Conservation (phyloP, 176 grass and related monocot genomes). For the Musa schizocarpa region DNA sequence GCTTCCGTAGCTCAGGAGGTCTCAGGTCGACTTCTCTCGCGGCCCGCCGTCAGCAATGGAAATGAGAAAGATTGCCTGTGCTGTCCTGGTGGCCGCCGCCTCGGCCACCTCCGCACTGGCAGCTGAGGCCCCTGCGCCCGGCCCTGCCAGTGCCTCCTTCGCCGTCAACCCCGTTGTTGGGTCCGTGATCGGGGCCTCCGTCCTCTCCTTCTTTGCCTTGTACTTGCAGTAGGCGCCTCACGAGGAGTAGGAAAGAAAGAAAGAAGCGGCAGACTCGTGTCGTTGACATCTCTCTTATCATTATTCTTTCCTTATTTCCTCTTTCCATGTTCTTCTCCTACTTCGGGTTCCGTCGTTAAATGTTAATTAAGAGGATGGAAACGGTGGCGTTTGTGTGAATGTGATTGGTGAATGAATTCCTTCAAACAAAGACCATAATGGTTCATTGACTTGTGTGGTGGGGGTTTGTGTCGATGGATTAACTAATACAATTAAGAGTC, state of each 20-base stretch:
- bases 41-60: slow-evolving; percentile 35
- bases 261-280: background rate
- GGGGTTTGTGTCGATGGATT: no score
- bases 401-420: no score
- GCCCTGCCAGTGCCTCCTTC: slow-evolving; percentile 43
- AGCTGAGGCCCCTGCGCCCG: slow-evolving; percentile 53
- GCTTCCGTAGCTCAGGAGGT: no score
- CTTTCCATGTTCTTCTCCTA: no score
- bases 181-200: slow-evolving; percentile 40
- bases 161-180: slow-evolving; percentile 41
- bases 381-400: no score
- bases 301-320: no score
- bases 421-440: no score
- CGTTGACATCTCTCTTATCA: no score
- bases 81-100: slow-evolving; percentile 53
- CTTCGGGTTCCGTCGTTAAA: no score
- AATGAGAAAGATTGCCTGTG: slow-evolving; percentile 94
- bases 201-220: slow-evolving; percentile 71
- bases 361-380: no score
- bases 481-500: no score
- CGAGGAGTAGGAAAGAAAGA: background rate
- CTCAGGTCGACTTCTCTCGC: background rate
- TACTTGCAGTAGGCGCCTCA: slow-evolving; percentile 37
- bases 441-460: no score
- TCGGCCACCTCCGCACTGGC: slow-evolving; percentile 59